Evolutionary conservation across 116 monocot genomes (phyloP).

Genomic region (Cymodocea nodosa): DNA sequence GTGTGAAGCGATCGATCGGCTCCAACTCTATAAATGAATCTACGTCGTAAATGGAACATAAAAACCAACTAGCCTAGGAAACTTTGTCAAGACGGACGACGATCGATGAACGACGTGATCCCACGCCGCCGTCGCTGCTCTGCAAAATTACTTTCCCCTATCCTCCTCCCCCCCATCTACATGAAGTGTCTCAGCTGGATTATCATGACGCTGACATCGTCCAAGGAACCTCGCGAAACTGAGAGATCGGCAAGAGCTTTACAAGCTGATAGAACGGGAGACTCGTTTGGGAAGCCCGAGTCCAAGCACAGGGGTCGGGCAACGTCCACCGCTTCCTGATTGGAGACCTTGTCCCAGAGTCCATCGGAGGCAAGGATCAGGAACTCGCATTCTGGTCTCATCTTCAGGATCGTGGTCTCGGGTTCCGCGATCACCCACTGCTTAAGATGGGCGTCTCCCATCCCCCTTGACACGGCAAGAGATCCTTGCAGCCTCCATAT

Average conservation of each 20-base stretch:
- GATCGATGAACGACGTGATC: no score
- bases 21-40: no score
- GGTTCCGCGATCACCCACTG: slow-evolving; percentile 81
- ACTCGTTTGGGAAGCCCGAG: not conserved
- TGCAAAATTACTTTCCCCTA: not conserved
- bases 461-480: slow-evolving; percentile 80
- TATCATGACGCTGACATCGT: slow-evolving; percentile 66
- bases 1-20: no score
- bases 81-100: no score
- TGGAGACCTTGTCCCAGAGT: slow-evolving; percentile 82
- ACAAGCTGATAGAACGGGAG: slow-evolving; percentile 32
- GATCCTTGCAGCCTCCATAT: slow-evolving; percentile 76
- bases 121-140: no score
- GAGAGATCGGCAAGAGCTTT: slow-evolving; percentile 44
- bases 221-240: slow-evolving; percentile 30
- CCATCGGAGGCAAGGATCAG: slow-evolving; percentile 94
- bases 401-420: slow-evolving; percentile 47
- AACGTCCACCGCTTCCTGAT: slow-evolving; percentile 60
- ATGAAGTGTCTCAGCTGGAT: slow-evolving; percentile 26
- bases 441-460: slow-evolving; percentile 79
- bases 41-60: no score
- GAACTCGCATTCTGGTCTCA: slow-evolving; percentile 63
- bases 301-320: slow-evolving; percentile 22
- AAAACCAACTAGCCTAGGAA: no score
- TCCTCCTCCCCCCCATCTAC: no score